Evolutionary conservation across 2,329 filamentous ascomycete species (phyloP), one percentile per base, ranked within the genome.

Genomic region (Arthrobotrys iridis): DNA sequence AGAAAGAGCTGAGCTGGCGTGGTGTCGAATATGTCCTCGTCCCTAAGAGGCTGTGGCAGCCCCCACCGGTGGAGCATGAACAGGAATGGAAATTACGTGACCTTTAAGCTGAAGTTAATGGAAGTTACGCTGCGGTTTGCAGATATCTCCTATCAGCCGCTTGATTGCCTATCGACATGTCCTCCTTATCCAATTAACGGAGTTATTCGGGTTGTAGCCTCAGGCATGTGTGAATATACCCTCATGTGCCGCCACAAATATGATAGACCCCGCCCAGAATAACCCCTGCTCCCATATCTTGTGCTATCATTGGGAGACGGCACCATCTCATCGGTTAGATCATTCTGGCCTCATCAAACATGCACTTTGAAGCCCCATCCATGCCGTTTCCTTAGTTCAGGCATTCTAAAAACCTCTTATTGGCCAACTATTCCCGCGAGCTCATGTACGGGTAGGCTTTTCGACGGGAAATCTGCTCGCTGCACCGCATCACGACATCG

Each of bases 1-100:
- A 52, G 5, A 20, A 52, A 52, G 50, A 55, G 50, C 50, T 55
- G 50, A 37, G 5, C 50, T n/a, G 10, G 50, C 18, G 46, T 35
- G 13, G 8, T 52, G 15, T 40, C 35, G 11, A 4, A 40, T 5
- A 40, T 40, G 11, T 4, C 35, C 35, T 40, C 35, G 11, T 4
- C 11, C 35, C 2, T 2, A 4, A 28, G n/a, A 35, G 46, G 5
- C 28, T 33, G 20, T 15, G 4, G n/a, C n/a, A n/a, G n/a, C n/a
- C 24, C 20, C 24, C 15, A 8, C 18, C 22, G 18, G 30, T 33
- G 30, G 30, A 20, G 26, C 26, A 52, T 22, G 24, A 24, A 22
- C 18, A 22, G 18, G 18, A 55, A 24, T 24, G 8, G n/a, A 24
- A 22, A 2, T 3, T n/a, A 13, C 8, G 13, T 24, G 8, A 11